Evolutionary conservation across 768 basidiomycete species (phyloP).

Genomic region (Mycena capillaripes): DNA sequence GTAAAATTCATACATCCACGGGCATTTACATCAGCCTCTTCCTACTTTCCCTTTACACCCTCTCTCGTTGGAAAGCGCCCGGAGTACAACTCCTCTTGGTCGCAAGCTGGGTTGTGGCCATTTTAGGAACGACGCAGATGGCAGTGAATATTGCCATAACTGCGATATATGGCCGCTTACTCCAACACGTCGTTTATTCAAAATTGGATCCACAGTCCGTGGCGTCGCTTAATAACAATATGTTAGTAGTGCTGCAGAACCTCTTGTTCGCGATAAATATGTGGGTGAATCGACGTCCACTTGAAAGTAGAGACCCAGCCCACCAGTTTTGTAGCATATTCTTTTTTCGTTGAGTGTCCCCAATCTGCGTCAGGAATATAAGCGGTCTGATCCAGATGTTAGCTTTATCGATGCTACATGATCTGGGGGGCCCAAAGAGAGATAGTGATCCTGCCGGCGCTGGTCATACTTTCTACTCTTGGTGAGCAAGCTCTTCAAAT

Average conservation of each 20-base stretch:
- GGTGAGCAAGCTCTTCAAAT: not conserved
- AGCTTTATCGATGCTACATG: constrained; percentile 6
- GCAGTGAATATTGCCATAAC: not conserved
- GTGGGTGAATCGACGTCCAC: not conserved
- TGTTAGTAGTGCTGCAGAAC: too few species aligned
- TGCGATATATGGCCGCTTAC: not conserved
- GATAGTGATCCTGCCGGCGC: not conserved
- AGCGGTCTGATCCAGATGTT: too few species aligned
- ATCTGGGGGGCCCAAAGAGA: not conserved
- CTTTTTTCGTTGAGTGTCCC: not conserved
- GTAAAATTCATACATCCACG: too few species aligned
- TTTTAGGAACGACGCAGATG: not conserved
- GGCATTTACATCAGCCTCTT: not conserved
- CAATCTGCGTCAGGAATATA: too few species aligned
- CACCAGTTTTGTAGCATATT: not conserved
- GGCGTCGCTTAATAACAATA: too few species aligned
- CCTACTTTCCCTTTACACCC: not conserved
- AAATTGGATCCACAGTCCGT: not conserved
- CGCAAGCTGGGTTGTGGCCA: not conserved
- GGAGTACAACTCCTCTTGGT: not conserved
- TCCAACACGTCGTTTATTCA: not conserved
- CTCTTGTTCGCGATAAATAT: not conserved
- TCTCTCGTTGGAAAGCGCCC: not conserved
- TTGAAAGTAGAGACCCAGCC: not conserved
- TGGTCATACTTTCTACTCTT: not conserved